Evolutionary conservation across 2,329 filamentous ascomycete genomes (phyloP).

Genomic region (Paraconiothyrium sp.): DNA sequence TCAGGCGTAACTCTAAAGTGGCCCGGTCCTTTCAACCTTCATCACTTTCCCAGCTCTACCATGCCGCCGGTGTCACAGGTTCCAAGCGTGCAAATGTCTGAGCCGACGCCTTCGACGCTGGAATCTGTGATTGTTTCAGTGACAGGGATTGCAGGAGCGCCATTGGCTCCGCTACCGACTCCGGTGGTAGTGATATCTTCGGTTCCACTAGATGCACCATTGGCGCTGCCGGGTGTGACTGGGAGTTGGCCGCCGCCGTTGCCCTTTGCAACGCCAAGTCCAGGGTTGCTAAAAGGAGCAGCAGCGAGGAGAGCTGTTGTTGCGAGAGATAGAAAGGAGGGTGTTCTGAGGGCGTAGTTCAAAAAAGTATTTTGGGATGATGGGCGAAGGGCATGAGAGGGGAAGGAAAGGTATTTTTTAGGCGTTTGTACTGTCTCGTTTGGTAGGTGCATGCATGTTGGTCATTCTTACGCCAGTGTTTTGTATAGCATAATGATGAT

Average conservation of each 20-base stretch:
- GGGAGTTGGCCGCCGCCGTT: constrained; percentile 5
- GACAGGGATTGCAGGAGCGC: too few relatives aligned
- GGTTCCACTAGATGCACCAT: neutral
- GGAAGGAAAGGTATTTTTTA: neutral
- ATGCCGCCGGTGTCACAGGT: neutral
- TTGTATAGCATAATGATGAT: constrained; percentile 6
- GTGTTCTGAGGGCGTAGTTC: neutral
- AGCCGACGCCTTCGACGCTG: neutral
- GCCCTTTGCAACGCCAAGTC: constrained; percentile 3
- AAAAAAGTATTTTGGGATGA: too few relatives aligned
- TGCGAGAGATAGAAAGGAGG: neutral
- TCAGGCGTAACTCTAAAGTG: constrained; percentile 19
- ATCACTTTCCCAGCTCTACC: neutral
- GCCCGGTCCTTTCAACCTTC: constrained; percentile 20
- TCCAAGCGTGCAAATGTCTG: neutral
- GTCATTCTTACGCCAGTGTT: neutral
- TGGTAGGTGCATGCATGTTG: neutral
- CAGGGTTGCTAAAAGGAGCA: neutral
- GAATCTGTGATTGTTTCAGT: neutral
- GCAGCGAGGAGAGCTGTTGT: constrained; percentile 4
- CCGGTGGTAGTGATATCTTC: neutral
- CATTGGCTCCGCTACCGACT: neutral
- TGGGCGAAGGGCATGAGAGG: neutral
- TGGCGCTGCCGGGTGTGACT: constrained; percentile 10
- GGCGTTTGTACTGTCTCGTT: constrained; percentile 3